phyloP scores from a whole-genome alignment of 2,329 filamentous ascomycete species.

The Didymellaceae sp. region DNA sequence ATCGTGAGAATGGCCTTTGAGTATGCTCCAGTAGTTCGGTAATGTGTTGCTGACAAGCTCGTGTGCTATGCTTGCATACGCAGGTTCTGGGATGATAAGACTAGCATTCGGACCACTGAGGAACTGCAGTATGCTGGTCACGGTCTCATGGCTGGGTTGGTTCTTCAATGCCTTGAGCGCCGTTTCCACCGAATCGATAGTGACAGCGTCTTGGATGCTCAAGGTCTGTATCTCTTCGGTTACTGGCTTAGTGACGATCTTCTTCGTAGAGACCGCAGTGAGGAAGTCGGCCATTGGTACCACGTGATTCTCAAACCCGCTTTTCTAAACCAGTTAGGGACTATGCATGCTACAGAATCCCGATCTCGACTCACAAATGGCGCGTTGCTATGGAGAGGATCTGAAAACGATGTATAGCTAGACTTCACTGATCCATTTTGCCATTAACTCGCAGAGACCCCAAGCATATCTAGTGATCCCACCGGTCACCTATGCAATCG shows the following conservation, averaged over 20 bases:
- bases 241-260: slow-evolving; percentile 25
- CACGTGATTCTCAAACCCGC: neutral
- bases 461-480: too few relatives aligned
- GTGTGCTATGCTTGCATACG: slow-evolving; percentile 76
- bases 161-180: slow-evolving; percentile 66
- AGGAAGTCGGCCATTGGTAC: slow-evolving; percentile 57
- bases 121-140: slow-evolving; percentile 62
- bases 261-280: slow-evolving; percentile 54
- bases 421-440: neutral
- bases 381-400: too few relatives aligned
- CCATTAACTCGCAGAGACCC: too few relatives aligned
- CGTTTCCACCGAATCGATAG: slow-evolving; percentile 51
- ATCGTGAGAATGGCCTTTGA: slow-evolving; percentile 15
- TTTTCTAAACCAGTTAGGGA: neutral
- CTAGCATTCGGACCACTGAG: slow-evolving; percentile 59
- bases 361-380: neutral
- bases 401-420: too few relatives aligned
- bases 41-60: slow-evolving; percentile 75
- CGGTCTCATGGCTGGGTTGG: slow-evolving; percentile 66
- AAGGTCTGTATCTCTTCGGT: slow-evolving; percentile 23
- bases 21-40: slow-evolving; percentile 77
- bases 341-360: neutral
- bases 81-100: slow-evolving; percentile 68
- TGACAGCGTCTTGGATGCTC: slow-evolving; percentile 19
- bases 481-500: too few relatives aligned